These are phyloP conservation scores for Arachnopeziza araneosa DNA, from an alignment of 2,329 filamentous ascomycete species.

Conservation along the genomic window DNA sequence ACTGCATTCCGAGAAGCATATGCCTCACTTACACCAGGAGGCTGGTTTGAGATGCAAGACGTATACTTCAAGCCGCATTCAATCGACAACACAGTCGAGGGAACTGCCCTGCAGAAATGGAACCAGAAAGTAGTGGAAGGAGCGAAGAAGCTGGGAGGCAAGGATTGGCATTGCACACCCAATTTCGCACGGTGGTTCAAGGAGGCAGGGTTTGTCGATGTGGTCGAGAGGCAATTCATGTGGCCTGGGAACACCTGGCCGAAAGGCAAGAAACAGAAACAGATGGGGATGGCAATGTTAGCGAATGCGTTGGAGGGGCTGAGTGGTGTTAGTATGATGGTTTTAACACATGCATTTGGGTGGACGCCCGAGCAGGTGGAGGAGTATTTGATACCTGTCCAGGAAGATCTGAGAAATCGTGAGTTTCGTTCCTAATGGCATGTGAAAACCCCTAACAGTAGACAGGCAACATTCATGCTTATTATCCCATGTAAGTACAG, in stretches of 20 bases:
- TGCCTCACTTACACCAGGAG: constrained; percentile 3
- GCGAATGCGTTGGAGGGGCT: neutral
- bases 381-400: constrained; percentile 28
- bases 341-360: constrained; percentile 15
- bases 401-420: constrained; percentile 29
- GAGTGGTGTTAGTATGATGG: constrained; percentile 22
- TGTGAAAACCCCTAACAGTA: too few relatives aligned
- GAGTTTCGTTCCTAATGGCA: too few relatives aligned
- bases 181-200: constrained; percentile 28
- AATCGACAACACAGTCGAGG: neutral
- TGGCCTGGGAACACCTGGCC: constrained; percentile 48
- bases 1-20: neutral
- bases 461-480: constrained; percentile 23
- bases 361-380: constrained; percentile 18
- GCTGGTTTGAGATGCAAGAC: constrained; percentile 12
- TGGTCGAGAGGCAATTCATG: constrained; percentile 39
- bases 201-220: constrained; percentile 18
- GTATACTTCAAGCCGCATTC: neutral
- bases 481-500: constrained; percentile 9
- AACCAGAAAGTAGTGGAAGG: constrained; percentile 1
- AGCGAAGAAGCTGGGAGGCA: constrained; percentile 1
- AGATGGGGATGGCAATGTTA: constrained; percentile 9
- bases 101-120: neutral
- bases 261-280: constrained; percentile 34
- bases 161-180: neutral